Percentiles rank a stretch among this genome's conserved stretches.
These are phyloP conservation scores for Pichia sp. DNA, from an alignment of 1,139 yeast species.

Conservation along the genomic window DNA sequence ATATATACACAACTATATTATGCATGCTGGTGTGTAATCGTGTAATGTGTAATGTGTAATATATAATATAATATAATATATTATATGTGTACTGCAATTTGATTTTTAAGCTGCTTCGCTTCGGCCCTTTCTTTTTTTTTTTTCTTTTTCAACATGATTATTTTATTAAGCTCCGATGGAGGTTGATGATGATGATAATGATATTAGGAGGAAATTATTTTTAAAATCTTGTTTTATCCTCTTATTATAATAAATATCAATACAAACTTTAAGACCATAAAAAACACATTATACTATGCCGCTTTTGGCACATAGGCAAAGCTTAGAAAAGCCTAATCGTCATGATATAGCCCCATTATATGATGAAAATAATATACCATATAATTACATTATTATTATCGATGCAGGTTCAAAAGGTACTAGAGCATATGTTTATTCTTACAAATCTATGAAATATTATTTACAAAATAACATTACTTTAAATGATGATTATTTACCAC, in stretches of 20 bases:
- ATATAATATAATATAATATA: too few species aligned
- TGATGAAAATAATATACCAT: conserved; percentile 42
- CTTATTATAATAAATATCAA: too few species aligned
- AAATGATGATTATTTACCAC: conserved; percentile 29
- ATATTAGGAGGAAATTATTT: too few species aligned
- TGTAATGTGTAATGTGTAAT: too few species aligned
- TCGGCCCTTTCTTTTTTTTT: not conserved
- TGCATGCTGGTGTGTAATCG: too few species aligned
- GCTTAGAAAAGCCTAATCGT: not conserved
- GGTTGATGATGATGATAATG: too few species aligned
- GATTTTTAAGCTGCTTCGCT: too few species aligned
- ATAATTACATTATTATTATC: conserved; percentile 63
- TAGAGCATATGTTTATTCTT: conserved; percentile 72
- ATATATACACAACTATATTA: too few species aligned
- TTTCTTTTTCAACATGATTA: not conserved
- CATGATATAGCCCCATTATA: conserved; percentile 5
- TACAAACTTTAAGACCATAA: too few species aligned
- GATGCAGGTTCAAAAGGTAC: conserved; percentile 87
- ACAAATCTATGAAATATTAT: conserved; percentile 33
- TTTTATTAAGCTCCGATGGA: too few species aligned
- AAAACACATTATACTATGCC: not conserved
- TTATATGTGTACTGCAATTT: too few species aligned
- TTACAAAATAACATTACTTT: conserved; percentile 16
- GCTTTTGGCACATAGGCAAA: not conserved
- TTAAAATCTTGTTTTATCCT: too few species aligned